phyloP scores from a whole-genome alignment of 129 eudicot species.

The Ambrosia trifida region DNA sequence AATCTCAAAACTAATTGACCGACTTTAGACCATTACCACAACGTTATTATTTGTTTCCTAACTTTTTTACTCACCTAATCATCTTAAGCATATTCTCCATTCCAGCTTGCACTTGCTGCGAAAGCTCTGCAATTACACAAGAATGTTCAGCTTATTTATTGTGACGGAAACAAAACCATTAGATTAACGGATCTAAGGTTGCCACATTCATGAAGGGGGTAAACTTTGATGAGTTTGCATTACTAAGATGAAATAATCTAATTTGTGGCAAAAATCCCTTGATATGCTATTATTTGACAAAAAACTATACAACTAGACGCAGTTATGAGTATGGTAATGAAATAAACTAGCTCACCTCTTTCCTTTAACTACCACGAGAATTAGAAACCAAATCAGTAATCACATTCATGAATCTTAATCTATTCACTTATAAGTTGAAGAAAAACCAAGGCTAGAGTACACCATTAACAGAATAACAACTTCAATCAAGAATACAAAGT shows the following conservation, averaged over 20 bases:
- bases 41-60: conserved; percentile 17
- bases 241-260: conserved; percentile 11
- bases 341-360: neutral
- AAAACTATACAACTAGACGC: neutral
- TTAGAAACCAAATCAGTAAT: neutral
- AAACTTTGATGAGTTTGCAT: conserved; percentile 9
- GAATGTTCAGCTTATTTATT: conserved; percentile 4
- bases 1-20: conserved; percentile 16
- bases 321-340: conserved; percentile 11
- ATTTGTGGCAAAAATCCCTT: conserved; percentile 10
- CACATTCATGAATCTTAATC: neutral
- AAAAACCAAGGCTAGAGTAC: neutral
- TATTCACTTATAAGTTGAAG: neutral
- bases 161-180: conserved; percentile 19
- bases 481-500: conserved; percentile 1
- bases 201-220: conserved; percentile 15
- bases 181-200: neutral
- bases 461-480: neutral
- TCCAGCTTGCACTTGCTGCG: conserved; percentile 75
- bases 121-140: conserved; percentile 60
- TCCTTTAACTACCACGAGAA: neutral
- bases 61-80: conserved; percentile 54
- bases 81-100: conserved; percentile 91
- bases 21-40: neutral
- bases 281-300: conserved; percentile 3